These are phyloP conservation scores for Tribonema minus DNA, from an alignment of 108 stramenopile species.

Conservation along the genomic window DNA sequence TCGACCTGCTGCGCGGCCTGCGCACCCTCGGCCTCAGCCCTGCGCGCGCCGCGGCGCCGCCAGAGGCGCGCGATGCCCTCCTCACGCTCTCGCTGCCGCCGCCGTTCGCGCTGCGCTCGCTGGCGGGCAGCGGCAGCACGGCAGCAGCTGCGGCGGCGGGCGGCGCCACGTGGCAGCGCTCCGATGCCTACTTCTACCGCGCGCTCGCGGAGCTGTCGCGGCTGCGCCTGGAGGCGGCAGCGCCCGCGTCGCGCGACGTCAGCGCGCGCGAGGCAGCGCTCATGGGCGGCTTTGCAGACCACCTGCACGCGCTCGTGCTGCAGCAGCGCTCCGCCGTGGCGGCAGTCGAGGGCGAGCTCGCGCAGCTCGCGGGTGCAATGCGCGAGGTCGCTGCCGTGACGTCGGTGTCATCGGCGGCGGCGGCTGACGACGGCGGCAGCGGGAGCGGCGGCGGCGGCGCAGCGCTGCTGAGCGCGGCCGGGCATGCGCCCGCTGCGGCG, in stretches of 20 bases:
- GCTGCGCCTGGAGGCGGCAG: conserved; percentile 12
- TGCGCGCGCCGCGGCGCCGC: conserved; percentile 4
- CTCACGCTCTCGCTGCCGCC: conserved; percentile 6
- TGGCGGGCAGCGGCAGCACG: background rate
- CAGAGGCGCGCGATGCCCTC: conserved; percentile 10
- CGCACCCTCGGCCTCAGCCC: conserved; percentile 38
- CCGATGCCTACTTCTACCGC: conserved; percentile 33
- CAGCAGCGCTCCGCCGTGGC: conserved; percentile 19
- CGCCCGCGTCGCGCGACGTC: conserved; percentile 8
- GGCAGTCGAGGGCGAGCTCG: background rate
- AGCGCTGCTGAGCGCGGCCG: too few relatives aligned
- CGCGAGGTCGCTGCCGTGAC: too few relatives aligned
- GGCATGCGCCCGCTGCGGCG: too few relatives aligned
- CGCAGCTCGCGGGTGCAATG: background rate
- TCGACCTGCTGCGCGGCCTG: conserved; percentile 77
- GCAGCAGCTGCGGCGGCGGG: background rate
- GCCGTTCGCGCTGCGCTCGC: background rate
- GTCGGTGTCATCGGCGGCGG: too few relatives aligned
- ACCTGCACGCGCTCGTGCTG: conserved; percentile 18
- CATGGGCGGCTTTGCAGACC: conserved; percentile 22
- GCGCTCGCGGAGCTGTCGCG: conserved; percentile 36
- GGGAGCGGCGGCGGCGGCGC: too few relatives aligned
- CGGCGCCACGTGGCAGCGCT: background rate
- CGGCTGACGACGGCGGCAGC: too few relatives aligned
- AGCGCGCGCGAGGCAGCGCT: conserved; percentile 16